Evolutionary conservation across 495 filamentous ascomycete genomes (phyloP), one percentile per base, ranked within the genome.

Genomic region (Melanomma pulvis-pyrius): DNA sequence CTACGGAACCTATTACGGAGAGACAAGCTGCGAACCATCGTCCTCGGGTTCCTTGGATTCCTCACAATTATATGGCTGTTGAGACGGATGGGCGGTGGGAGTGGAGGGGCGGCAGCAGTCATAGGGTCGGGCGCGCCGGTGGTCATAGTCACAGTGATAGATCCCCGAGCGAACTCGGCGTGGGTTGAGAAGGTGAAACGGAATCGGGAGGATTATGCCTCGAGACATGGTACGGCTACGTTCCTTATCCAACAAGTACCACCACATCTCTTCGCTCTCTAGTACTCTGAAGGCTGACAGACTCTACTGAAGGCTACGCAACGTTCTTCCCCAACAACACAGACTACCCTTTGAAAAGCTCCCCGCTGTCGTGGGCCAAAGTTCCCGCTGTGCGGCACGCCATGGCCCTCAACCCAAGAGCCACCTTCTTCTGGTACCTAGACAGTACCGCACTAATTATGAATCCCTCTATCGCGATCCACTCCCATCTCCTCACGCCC

Each of bases 331-430:
- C 88, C 60, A 88, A 85, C 53, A 74, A 79, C 8, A 80, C 82
- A 71, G 89, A 96, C 73, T 99, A 99, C 80, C 81, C 93, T 30
- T 81, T 92, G 39, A 77, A 82, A 59, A 79, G 82, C 53, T 78
- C 85, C 8, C 92, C 93, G 3, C 63, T 68, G 46, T 83, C 86
- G 65, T 99, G 96, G 96, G 80, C 90, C 1, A 80, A 86, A 52
- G 84, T 97, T 59, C 91, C 92, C 60, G 91, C 93, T n/a, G 80
- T 93, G 62, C 88, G 96, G 50, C 92, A 98, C 73, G 96, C 93
- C 32, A 86, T 99, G 80, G 88, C 92, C 7, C 79, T 83, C 39
- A 88, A 86, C 69, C 90, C 92, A 13, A 80, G 90, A 65, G 83
- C 83, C 57, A 83, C 83, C 53, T 96, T 87, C 71, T 85, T 97